These are phyloP conservation scores for Cnidoscolus chayamansa DNA, from an alignment of 441 rosid genomes.

Conservation along the genomic window DNA sequence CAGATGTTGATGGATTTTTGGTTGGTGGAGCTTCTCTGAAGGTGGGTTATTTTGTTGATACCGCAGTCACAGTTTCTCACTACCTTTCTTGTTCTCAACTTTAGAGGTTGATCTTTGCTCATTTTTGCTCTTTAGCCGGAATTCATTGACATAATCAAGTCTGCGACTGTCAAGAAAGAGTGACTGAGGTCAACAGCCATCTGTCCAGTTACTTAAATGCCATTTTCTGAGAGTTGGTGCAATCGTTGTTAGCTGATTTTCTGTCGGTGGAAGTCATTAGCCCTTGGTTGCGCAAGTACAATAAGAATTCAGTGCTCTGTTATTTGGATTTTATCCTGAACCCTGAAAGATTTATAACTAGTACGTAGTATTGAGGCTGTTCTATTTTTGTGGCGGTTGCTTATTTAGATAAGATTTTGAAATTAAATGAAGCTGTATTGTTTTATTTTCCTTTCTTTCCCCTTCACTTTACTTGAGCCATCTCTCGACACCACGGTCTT, in stretches of 20 bases:
- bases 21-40: conserved; percentile 79
- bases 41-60: conserved; percentile 31
- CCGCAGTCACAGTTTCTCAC: background rate
- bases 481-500: too few relatives aligned
- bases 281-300: background rate
- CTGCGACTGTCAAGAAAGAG: conserved; percentile 51
- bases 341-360: too few relatives aligned
- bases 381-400: background rate
- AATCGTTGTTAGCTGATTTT: background rate
- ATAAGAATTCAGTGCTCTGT: background rate
- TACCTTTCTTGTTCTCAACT: conserved; percentile 1
- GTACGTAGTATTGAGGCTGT: background rate
- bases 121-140: conserved; percentile 43
- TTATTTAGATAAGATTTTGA: background rate
- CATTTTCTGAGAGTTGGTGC: background rate
- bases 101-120: background rate
- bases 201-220: background rate
- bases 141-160: conserved; percentile 60
- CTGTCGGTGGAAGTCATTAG: background rate
- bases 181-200: conserved; percentile 14
- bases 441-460: background rate
- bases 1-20: conserved; percentile 71
- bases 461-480: too few relatives aligned
- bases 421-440: background rate
- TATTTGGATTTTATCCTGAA: background rate